phyloP scores from a whole-genome alignment of 148 eudicot species.

The Nepenthes gracilis region DNA sequence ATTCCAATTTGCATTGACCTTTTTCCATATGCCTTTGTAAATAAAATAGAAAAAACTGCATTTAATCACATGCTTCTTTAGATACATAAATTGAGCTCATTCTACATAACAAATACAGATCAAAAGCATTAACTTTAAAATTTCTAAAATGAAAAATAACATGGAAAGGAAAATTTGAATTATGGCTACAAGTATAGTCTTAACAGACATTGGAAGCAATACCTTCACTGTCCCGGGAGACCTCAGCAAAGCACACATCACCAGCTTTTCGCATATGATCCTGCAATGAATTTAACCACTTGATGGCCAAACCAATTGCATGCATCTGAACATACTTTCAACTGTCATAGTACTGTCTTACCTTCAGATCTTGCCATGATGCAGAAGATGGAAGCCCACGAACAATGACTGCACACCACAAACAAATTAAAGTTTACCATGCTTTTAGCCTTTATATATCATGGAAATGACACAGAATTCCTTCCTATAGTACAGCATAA shows the following conservation, averaged over 20 bases:
- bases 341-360: conserved; percentile 5
- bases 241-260: conserved; percentile 97
- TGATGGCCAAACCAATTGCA: background rate
- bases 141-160: too few relatives aligned
- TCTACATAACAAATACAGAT: too few relatives aligned
- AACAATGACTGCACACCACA: conserved; percentile 51
- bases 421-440: background rate
- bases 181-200: background rate
- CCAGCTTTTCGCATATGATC: conserved; percentile 99
- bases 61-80: too few relatives aligned
- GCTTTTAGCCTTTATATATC: background rate
- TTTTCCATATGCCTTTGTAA: too few relatives aligned
- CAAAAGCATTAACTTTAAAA: too few relatives aligned
- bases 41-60: too few relatives aligned
- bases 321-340: background rate
- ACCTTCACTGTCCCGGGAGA: conserved; percentile 83
- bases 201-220: conserved; percentile 3
- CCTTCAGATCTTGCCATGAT: conserved; percentile 99
- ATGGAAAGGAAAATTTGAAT: background rate
- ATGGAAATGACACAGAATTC: background rate
- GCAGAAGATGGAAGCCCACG: conserved; percentile 98
- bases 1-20: too few relatives aligned
- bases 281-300: conserved; percentile 18
- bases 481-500: background rate
- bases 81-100: too few relatives aligned